Conservation (phyloP, 2,329 filamentous ascomycete genomes). For the Diaporthe amygdali region DNA sequence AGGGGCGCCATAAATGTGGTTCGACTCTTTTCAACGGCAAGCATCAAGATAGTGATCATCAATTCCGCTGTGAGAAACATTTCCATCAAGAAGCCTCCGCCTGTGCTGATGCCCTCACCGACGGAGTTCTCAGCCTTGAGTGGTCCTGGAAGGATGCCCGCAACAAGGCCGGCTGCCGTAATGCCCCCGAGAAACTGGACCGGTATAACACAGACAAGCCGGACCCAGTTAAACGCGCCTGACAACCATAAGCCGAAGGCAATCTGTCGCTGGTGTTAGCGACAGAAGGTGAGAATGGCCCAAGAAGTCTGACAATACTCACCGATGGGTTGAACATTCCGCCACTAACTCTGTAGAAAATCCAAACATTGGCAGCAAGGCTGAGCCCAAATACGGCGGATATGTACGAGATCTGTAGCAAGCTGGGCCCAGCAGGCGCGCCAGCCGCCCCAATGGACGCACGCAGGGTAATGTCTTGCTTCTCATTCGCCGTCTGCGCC, state of each 20-base stretch:
- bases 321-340: conserved; percentile 23
- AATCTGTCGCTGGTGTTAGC: background rate
- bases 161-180: conserved; percentile 51
- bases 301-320: background rate
- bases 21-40: conserved; percentile 65
- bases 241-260: conserved; percentile 52
- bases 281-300: background rate
- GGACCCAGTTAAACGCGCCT: conserved; percentile 46
- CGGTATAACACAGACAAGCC: conserved; percentile 40
- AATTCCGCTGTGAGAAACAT: conserved; percentile 56
- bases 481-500: conserved; percentile 17
- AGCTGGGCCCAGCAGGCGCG: conserved; percentile 2
- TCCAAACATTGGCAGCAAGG: conserved; percentile 13
- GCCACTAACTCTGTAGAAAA: conserved; percentile 16
- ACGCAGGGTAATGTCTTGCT: conserved; percentile 7
- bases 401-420: conserved; percentile 26
- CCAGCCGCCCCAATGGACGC: background rate
- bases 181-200: conserved; percentile 31
- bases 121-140: conserved; percentile 52
- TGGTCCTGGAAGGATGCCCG: conserved; percentile 33
- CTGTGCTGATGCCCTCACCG: conserved; percentile 44
- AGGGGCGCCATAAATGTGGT: conserved; percentile 49
- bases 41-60: conserved; percentile 59
- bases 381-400: conserved; percentile 15
- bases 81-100: conserved; percentile 57